phyloP scores from a whole-genome alignment of 2,329 filamentous ascomycete species.

The Apiospora aurea region DNA sequence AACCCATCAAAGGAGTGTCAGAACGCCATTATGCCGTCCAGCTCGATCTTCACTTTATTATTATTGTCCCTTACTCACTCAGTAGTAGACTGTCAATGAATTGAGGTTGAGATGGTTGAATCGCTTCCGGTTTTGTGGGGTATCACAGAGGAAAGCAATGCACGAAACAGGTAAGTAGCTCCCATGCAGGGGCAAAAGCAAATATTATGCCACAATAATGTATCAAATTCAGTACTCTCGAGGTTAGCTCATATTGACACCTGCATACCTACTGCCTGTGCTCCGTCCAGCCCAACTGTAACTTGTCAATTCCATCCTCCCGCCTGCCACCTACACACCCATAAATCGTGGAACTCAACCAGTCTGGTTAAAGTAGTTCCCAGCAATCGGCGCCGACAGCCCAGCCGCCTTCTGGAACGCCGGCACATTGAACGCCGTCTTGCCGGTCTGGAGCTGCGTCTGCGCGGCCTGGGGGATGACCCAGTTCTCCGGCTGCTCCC shows the following conservation, averaged over 20 bases:
- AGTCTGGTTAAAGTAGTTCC: constrained; percentile 45
- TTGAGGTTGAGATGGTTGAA: neutral
- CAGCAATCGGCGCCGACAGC: constrained; percentile 39
- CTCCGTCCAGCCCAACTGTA: neutral
- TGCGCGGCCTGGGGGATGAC: constrained; percentile 41
- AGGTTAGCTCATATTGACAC: neutral
- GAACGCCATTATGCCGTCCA: too few species aligned
- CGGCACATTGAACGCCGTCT: constrained; percentile 42
- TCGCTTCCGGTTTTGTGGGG: neutral
- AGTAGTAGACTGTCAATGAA: neutral
- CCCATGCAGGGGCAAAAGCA: neutral
- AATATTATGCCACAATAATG: neutral
- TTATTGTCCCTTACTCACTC: neutral
- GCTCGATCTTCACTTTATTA: neutral
- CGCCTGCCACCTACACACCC: too few species aligned
- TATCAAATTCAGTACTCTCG: neutral
- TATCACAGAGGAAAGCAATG: neutral
- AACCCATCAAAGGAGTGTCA: too few species aligned
- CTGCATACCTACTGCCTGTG: neutral
- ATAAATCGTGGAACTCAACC: constrained; percentile 30
- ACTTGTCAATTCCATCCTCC: neutral
- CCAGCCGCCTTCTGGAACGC: constrained; percentile 42
- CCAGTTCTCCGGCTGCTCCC: constrained; percentile 44
- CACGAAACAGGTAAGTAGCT: too few species aligned
- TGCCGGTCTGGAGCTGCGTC: constrained; percentile 41